phyloP scores from a whole-genome alignment of 768 basidiomycete species.

The Serendipita sp. region DNA sequence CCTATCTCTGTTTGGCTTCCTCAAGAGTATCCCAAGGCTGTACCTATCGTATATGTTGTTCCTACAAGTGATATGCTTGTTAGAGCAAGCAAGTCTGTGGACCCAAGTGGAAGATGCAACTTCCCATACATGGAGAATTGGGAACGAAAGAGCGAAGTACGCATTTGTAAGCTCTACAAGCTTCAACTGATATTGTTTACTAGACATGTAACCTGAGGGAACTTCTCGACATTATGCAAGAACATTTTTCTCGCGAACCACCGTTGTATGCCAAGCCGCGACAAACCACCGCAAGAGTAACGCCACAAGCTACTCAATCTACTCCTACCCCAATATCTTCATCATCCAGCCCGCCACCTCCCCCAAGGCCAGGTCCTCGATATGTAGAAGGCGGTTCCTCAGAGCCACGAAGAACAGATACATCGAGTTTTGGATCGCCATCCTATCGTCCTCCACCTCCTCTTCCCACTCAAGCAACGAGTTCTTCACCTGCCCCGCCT shows the following conservation, averaged over 20 bases:
- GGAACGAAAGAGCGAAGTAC: conserved; percentile 71
- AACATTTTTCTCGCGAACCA: conserved; percentile 69
- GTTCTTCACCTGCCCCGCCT: conserved; percentile 13
- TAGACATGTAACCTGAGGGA: conserved; percentile 65
- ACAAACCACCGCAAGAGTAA: conserved; percentile 16
- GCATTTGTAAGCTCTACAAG: conserved; percentile 13
- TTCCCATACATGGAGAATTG: conserved; percentile 61
- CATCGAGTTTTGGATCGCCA: neutral
- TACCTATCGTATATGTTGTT: conserved; percentile 82
- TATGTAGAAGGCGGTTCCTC: conserved; percentile 13
- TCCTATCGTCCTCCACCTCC: conserved; percentile 10
- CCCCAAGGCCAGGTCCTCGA: conserved; percentile 11
- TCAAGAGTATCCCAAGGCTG: conserved; percentile 60
- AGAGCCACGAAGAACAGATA: neutral
- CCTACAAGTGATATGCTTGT: conserved; percentile 86
- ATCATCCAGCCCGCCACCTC: conserved; percentile 12
- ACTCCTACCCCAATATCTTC: conserved; percentile 13
- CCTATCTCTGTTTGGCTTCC: conserved; percentile 82
- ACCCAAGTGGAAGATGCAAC: conserved; percentile 59
- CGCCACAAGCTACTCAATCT: conserved; percentile 8
- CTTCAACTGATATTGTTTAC: neutral
- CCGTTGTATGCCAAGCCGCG: conserved; percentile 78
- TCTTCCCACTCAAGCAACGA: conserved; percentile 6
- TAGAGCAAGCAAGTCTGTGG: conserved; percentile 54
- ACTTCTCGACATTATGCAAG: conserved; percentile 61